phyloP scores from a whole-genome alignment of 306 rosid species.

The Prunus armeniaca region DNA sequence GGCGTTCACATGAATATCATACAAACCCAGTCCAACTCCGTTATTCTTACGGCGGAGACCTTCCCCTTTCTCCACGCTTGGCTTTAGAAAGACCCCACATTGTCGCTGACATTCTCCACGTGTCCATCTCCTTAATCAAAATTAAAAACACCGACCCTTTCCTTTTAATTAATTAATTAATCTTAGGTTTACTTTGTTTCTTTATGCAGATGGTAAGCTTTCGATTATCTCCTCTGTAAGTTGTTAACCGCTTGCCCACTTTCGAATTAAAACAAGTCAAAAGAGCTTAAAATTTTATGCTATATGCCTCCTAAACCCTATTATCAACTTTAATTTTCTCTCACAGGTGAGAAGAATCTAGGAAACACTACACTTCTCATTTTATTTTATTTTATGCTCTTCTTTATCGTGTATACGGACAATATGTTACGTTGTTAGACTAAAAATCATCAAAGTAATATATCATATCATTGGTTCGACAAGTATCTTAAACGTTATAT shows the following conservation, averaged over 20 bases:
- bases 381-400: no score
- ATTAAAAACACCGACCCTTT: not conserved
- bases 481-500: no score
- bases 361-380: not conserved
- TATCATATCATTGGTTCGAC: no score
- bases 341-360: not conserved
- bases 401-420: no score
- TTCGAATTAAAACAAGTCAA: constrained; percentile 24
- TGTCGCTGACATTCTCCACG: constrained; percentile 38
- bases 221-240: constrained; percentile 25
- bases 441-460: no score
- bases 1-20: constrained; percentile 39
- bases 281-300: not conserved
- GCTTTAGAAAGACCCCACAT: constrained; percentile 8
- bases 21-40: constrained; percentile 48
- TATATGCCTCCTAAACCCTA: not conserved
- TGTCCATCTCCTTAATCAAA: constrained; percentile 11
- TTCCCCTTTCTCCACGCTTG: not conserved
- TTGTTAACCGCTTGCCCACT: constrained; percentile 21
- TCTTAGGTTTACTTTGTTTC: not conserved
- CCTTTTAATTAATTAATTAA: not conserved
- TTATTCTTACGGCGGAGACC: constrained; percentile 68
- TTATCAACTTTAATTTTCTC: not conserved
- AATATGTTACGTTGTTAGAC: no score
- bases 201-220: not conserved